Evolutionary conservation across 208 protist species (phyloP).

Genomic region (Leptomonas pyrrhocoris): DNA sequence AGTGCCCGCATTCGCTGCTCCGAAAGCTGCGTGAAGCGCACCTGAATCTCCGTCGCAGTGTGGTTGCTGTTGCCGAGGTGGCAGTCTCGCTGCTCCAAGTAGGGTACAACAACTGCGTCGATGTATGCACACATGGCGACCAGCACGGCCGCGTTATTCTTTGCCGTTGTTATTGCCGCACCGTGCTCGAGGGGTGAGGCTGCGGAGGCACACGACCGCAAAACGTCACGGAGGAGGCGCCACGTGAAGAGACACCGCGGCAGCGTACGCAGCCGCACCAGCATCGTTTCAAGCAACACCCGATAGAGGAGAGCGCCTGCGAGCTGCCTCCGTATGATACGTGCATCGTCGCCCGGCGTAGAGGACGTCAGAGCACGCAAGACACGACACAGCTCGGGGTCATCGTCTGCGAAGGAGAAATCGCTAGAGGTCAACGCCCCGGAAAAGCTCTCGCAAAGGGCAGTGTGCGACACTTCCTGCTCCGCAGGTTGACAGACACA

Average conservation of each 20-base stretch:
- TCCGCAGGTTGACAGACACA: neutral
- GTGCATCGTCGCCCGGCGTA: neutral
- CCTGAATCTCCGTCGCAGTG: conserved; percentile 23
- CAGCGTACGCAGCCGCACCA: conserved; percentile 38
- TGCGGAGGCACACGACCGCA: neutral
- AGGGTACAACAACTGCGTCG: conserved; percentile 16
- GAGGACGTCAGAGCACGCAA: conserved; percentile 2
- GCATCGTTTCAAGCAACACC: conserved; percentile 48
- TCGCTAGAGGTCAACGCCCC: neutral
- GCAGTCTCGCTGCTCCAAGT: conserved; percentile 34
- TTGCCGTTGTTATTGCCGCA: too few relatives aligned
- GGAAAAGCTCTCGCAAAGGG: neutral
- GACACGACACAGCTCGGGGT: conserved; percentile 21
- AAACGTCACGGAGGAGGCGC: conserved; percentile 40
- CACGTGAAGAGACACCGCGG: conserved; percentile 66
- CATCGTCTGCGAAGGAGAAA: conserved; percentile 13
- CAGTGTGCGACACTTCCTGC: neutral
- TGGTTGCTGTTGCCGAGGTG: conserved; percentile 21
- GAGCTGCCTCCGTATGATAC: conserved; percentile 2
- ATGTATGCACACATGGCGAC: conserved; percentile 7
- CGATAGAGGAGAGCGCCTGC: conserved; percentile 48
- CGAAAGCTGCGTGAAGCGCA: conserved; percentile 19
- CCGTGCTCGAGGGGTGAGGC: too few relatives aligned
- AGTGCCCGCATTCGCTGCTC: neutral
- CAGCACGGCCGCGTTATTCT: neutral